Conservation (phyloP, 495 filamentous ascomycete genomes). For the Talaromyces proteolyticus region DNA sequence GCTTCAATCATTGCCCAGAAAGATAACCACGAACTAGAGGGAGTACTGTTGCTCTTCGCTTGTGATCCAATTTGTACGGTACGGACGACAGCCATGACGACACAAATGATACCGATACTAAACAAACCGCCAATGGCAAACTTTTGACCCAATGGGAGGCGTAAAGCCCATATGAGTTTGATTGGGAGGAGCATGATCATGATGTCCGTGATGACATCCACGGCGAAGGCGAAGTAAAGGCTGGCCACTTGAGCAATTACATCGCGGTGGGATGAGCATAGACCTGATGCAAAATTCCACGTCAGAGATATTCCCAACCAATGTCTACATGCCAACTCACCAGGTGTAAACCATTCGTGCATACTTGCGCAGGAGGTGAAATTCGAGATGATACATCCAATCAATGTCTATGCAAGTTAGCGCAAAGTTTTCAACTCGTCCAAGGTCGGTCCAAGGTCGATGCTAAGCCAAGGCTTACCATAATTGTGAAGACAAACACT, state of each 20-base stretch:
- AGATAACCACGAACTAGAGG: conserved; percentile 18
- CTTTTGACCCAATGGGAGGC: conserved; percentile 38
- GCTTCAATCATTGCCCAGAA: conserved; percentile 22
- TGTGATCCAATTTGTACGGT: conserved; percentile 24
- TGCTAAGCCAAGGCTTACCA: conserved; percentile 20
- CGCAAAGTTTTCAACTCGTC: no score
- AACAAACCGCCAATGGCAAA: conserved; percentile 41
- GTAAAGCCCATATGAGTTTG: conserved; percentile 41
- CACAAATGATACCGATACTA: conserved; percentile 44
- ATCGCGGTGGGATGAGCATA: conserved; percentile 25
- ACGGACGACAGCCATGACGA: conserved; percentile 43
- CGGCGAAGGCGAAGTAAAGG: conserved; percentile 34
- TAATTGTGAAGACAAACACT: conserved; percentile 24
- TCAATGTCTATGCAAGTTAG: conserved; percentile 19
- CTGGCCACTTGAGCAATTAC: conserved; percentile 25
- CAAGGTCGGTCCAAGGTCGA: not conserved
- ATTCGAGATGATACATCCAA: conserved; percentile 28
- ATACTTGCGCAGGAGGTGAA: conserved; percentile 29
- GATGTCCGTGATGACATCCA: conserved; percentile 39
- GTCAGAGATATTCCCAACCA: no score
- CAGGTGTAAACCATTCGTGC: conserved; percentile 33
- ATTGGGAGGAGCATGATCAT: conserved; percentile 47
- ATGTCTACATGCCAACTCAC: no score
- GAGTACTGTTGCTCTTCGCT: conserved; percentile 6
- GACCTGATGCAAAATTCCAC: no score